These are phyloP conservation scores for Leccinum imitatum DNA, from an alignment of 768 basidiomycete genomes.

Conservation along the genomic window DNA sequence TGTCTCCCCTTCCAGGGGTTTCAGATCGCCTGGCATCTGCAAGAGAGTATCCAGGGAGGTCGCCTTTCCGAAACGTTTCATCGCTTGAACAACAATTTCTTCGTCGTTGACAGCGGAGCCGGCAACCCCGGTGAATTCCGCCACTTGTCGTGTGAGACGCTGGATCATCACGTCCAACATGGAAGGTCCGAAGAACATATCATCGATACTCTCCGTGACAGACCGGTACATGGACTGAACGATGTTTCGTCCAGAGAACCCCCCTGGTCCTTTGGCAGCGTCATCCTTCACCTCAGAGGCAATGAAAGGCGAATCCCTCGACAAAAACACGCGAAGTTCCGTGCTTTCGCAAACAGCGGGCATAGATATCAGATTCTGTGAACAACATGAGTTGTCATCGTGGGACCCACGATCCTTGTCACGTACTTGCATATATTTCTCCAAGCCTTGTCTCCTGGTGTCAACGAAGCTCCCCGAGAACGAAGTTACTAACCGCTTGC, in stretches of 20 bases:
- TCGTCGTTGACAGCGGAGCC: conserved; percentile 80
- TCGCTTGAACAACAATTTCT: conserved; percentile 77
- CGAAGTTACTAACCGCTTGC: conserved; percentile 88
- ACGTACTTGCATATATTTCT: conserved; percentile 86
- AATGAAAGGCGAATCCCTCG: conserved; percentile 81
- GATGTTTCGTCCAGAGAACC: conserved; percentile 69
- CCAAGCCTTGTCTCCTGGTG: conserved; percentile 69
- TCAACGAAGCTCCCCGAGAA: conserved; percentile 89
- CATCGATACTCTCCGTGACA: conserved; percentile 93
- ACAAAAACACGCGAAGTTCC: conserved; percentile 82
- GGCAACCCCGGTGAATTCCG: conserved; percentile 82
- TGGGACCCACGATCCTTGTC: neutral
- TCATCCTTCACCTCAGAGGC: conserved; percentile 48
- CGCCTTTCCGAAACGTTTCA: conserved; percentile 66
- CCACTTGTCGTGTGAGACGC: conserved; percentile 84
- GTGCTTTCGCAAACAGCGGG: conserved; percentile 78
- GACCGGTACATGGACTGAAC: conserved; percentile 89
- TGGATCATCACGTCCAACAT: conserved; percentile 96
- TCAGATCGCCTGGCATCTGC: conserved; percentile 74
- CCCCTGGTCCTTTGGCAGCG: conserved; percentile 39
- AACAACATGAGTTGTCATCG: conserved; percentile 1
- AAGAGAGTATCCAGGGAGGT: conserved; percentile 68
- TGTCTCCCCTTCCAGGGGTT: conserved; percentile 83
- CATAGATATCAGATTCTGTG: conserved; percentile 69
- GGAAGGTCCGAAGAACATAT: conserved; percentile 94